phyloP scores from a whole-genome alignment of 768 basidiomycete species.

The Thelephora ganbajun region DNA sequence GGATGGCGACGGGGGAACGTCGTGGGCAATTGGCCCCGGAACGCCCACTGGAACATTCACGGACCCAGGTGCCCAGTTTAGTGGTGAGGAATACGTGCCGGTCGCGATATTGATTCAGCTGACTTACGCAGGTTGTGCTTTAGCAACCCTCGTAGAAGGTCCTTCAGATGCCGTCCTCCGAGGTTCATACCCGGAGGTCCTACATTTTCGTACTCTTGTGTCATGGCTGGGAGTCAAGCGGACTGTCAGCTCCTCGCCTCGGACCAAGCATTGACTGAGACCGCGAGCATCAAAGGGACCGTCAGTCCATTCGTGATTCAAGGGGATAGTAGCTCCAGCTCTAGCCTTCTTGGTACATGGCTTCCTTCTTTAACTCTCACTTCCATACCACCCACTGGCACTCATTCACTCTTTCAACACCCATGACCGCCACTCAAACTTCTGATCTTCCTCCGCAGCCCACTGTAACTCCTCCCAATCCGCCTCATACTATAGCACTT shows the following conservation, averaged over 20 bases:
- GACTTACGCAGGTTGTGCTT: not conserved
- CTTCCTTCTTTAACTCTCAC: too few species aligned
- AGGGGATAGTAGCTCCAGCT: slow-evolving; percentile 6
- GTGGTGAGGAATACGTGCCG: slow-evolving; percentile 16
- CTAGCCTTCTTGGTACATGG: too few species aligned
- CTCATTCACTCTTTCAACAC: too few species aligned
- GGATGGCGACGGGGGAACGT: slow-evolving; percentile 26
- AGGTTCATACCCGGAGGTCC: slow-evolving; percentile 14
- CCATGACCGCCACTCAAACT: too few species aligned
- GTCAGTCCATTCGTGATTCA: slow-evolving; percentile 16
- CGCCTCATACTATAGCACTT: too few species aligned
- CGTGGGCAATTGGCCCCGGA: slow-evolving; percentile 26
- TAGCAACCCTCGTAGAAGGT: slow-evolving; percentile 33
- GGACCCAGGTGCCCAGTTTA: slow-evolving; percentile 22
- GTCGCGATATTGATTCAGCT: not conserved
- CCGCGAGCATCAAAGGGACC: slow-evolving; percentile 11
- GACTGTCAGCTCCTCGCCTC: slow-evolving; percentile 13
- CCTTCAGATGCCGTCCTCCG: slow-evolving; percentile 24
- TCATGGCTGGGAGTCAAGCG: slow-evolving; percentile 11
- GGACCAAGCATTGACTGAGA: slow-evolving; percentile 5
- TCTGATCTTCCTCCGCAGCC: too few species aligned
- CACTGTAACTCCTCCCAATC: too few species aligned
- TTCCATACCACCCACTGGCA: too few species aligned
- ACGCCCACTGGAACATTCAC: slow-evolving; percentile 19
- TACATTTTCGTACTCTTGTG: slow-evolving; percentile 14